phyloP scores from a whole-genome alignment of 352 stramenopile species.

The Globisporangium cylindrosporum region DNA sequence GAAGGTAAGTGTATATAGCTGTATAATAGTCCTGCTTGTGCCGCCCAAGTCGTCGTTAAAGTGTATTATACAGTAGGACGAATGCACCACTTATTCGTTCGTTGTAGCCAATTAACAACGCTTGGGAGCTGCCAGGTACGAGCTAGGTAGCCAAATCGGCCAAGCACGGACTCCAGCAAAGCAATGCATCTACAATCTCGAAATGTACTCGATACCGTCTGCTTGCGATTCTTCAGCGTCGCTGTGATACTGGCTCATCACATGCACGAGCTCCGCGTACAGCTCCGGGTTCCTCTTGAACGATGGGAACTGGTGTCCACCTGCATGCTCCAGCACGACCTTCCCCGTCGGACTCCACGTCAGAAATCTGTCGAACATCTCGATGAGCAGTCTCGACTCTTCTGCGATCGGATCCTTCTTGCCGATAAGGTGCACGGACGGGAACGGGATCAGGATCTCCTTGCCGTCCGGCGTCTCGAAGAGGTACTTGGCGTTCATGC shows the following conservation, averaged over 20 bases:
- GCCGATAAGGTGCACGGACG: constrained; percentile 45
- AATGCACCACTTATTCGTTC: too few species aligned
- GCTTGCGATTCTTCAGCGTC: constrained; percentile 32
- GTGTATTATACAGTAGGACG: too few species aligned
- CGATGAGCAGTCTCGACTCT: constrained; percentile 27
- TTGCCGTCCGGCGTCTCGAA: constrained; percentile 31
- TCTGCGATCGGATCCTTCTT: constrained; percentile 41
- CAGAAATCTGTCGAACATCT: constrained; percentile 31
- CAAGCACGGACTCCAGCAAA: too few species aligned
- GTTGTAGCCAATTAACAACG: too few species aligned
- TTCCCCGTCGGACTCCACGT: constrained; percentile 24
- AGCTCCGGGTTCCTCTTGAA: constrained; percentile 34
- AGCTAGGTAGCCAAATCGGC: too few species aligned
- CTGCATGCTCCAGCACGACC: constrained; percentile 33
- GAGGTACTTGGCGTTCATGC: constrained; percentile 23
- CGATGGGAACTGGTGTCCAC: constrained; percentile 59
- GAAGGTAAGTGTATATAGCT: too few species aligned
- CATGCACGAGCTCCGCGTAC: constrained; percentile 30
- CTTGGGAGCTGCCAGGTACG: too few species aligned
- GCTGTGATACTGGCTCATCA: constrained; percentile 34
- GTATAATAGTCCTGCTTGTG: too few species aligned
- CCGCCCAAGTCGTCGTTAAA: too few species aligned
- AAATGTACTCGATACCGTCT: not conserved
- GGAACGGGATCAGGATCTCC: constrained; percentile 24
- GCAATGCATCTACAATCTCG: not conserved